phyloP scores from a whole-genome alignment of 345 rosid genomes.

The Sisymbrium irio region DNA sequence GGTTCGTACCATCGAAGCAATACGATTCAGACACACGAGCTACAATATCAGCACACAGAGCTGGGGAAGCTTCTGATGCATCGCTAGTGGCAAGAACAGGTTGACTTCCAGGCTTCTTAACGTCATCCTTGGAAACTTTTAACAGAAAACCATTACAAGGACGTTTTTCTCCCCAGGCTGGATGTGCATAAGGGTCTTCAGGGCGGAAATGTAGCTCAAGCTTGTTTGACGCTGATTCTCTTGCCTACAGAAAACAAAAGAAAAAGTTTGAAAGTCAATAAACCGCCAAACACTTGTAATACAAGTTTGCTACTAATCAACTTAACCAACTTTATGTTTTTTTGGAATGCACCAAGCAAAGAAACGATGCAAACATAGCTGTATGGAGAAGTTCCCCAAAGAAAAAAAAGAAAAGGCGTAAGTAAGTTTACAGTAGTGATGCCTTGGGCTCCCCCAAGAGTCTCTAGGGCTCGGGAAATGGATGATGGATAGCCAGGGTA shows the following conservation, averaged over 20 bases:
- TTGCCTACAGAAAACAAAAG: conserved; percentile 42
- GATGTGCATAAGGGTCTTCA: conserved; percentile 84
- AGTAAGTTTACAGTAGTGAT: conserved; percentile 49
- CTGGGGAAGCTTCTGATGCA: conserved; percentile 29
- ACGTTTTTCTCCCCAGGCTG: conserved; percentile 66
- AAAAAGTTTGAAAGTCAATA: neutral
- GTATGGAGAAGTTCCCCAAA: too few relatives aligned
- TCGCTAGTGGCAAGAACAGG: conserved; percentile 25
- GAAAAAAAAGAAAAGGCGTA: neutral
- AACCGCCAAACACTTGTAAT: neutral
- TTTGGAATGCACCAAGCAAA: neutral
- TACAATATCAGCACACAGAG: conserved; percentile 67
- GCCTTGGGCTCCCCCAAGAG: conserved; percentile 80
- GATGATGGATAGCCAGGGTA: conserved; percentile 90
- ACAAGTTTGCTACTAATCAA: conserved; percentile 4
- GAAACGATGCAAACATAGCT: neutral
- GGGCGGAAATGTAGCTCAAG: conserved; percentile 86
- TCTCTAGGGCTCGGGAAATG: conserved; percentile 61
- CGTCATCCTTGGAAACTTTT: conserved; percentile 50
- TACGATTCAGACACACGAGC: conserved; percentile 68
- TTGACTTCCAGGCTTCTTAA: conserved; percentile 25
- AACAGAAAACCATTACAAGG: conserved; percentile 52
- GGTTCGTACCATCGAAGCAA: conserved; percentile 72
- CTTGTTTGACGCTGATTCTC: conserved; percentile 53
- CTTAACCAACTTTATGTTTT: neutral